Base-by-base conservation (phyloP, 306 rosid species). In the Fagus sylvatica region DNA sequence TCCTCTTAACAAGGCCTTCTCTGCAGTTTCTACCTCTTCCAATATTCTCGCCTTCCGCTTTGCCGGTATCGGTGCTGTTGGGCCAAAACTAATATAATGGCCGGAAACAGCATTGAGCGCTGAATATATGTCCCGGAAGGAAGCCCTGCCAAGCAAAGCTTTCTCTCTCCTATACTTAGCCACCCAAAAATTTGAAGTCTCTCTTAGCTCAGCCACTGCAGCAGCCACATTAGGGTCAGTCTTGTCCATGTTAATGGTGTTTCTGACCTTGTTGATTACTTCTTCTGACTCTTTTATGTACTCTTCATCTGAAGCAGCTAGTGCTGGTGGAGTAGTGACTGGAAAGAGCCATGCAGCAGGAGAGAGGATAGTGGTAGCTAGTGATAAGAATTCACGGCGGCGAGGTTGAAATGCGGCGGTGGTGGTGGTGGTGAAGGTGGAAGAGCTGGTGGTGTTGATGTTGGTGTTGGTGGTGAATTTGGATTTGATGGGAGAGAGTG, bases 161-260 rank as follows among this genome's bases (percentile, higher is more conserved):
- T 96, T 96, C 85, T 96, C 99, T 57, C 91, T 89, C 60, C 99
- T 53, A 56, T 93, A 96, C 85, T 96, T 96, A 0, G 99, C 99
- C 74, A 96, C 99, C 99, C 99, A 96, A 0, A 85, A 79, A 53
- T 96, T 96, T 0, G 99, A 96, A 1, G 79, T 80, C 33, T 93
- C 98, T 77, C 98, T 84, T 1, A 96, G 82, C 3, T 91, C 96
- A 36, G 99, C 88, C 72, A 96, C 98, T 0, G 98, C 97, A 1
- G 53, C 16, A 0, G 97, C 97, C 49, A 90, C 97, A 37, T 85
- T 87, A 1, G 98, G 99, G 69, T 93, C 98, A 32, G 57, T 91
- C 75, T 76, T 87, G 74, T 96, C 99, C 92, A 93, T 68, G 41
- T 55, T 80, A 7, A 96, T 93, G 11, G 98, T 91, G 59, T 66